Evolutionary conservation across 2,329 filamentous ascomycete genomes (phyloP).

Genomic region (Alternaria solani): DNA sequence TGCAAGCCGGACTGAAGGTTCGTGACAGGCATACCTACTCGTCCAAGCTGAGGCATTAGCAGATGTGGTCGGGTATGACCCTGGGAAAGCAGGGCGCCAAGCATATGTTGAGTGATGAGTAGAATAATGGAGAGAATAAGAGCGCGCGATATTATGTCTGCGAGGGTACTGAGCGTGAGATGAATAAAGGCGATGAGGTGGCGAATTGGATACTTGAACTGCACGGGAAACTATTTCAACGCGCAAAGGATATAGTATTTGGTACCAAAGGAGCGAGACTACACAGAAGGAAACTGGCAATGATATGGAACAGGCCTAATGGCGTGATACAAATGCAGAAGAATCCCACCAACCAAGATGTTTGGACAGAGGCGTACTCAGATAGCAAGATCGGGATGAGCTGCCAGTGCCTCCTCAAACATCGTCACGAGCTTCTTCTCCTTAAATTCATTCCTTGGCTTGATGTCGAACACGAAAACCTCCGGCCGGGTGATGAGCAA

Average conservation of each 20-base stretch:
- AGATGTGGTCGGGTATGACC: background rate
- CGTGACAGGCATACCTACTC: background rate
- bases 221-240: background rate
- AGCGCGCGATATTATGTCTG: background rate
- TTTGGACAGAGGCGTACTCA: background rate
- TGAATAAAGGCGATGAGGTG: background rate
- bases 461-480: constrained; percentile 7
- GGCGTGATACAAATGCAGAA: accelerated
- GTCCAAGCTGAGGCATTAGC: background rate
- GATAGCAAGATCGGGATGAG: background rate
- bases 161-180: background rate
- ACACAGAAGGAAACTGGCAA: background rate
- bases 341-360: accelerated
- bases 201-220: background rate
- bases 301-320: too few species aligned
- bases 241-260: background rate
- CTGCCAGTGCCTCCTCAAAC: constrained; percentile 6
- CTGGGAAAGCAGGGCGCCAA: accelerated
- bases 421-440: constrained; percentile 6
- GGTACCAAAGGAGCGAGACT: background rate
- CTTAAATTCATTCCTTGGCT: constrained; percentile 4
- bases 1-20: too few species aligned
- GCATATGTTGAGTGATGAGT: background rate
- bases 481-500: constrained; percentile 6
- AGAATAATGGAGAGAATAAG: accelerated